Conservation (phyloP, 2,329 filamentous ascomycete species). For the Amphichorda felina region DNA sequence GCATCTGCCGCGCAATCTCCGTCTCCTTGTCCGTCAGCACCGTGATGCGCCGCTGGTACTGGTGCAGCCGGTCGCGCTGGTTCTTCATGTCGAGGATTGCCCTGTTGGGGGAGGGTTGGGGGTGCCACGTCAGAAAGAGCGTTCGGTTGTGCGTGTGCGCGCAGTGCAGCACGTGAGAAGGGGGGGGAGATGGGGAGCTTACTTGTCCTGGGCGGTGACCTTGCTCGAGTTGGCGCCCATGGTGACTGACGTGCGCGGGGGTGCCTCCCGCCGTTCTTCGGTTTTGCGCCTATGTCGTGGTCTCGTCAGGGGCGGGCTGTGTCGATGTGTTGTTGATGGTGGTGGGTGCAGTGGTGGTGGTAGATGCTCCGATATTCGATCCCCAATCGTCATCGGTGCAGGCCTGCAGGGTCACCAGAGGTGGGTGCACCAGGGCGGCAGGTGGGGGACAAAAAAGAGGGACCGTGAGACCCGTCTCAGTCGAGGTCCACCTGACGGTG, state of each 20-base stretch:
- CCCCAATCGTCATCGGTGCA: no score
- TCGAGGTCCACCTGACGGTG: no score
- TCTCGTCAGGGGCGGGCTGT: no score
- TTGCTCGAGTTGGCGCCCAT: slow-evolving; percentile 48
- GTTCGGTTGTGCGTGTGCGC: background rate
- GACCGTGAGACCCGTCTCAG: no score
- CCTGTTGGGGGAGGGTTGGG: slow-evolving; percentile 32
- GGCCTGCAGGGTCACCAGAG: no score
- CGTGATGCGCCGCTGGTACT: slow-evolving; percentile 86
- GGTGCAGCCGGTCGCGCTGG: slow-evolving; percentile 92
- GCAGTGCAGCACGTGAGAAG: background rate
- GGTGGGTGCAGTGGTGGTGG: no score
- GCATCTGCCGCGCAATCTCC: slow-evolving; percentile 71
- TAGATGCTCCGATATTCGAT: no score
- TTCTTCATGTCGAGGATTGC: slow-evolving; percentile 96
- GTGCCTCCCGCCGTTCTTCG: background rate
- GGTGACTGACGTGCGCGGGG: background rate
- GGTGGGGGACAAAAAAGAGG: no score
- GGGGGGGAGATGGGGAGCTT: slow-evolving; percentile 15
- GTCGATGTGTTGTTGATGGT: no score
- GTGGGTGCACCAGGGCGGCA: no score
- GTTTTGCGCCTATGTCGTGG: no score
- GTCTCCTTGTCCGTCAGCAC: slow-evolving; percentile 81
- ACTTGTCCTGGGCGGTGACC: slow-evolving; percentile 76
- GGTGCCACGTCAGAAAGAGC: slow-evolving; percentile 3